Evolutionary conservation across 2,329 filamentous ascomycete species (phyloP), one percentile per base, ranked within the genome.

Genomic region (Byssochlamys sp.): DNA sequence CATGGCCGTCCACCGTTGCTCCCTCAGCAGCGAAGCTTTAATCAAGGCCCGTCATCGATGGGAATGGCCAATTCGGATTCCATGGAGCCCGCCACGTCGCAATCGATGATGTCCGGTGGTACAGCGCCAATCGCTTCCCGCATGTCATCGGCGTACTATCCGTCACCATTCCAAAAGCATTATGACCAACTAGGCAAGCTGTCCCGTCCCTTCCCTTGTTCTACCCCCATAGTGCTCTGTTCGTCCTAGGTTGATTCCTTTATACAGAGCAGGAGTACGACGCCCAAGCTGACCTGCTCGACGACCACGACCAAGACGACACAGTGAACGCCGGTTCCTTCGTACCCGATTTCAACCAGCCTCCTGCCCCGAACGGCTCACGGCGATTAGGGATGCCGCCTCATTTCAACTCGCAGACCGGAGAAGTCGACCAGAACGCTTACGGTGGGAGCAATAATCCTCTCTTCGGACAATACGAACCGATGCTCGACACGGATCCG

Each of bases 261-360:
- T 78, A 69, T 81, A 80, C 79, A 96, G 92, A 97, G 79, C 91
- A 95, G 81, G 92, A 97, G 79, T 97, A 96, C 77, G 91, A 96
- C 73, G 88, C 90, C 57, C 89, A 90, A 76, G 84, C 84, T 72
- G 90, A 92, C 67, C 89, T 95, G 81, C 85, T 95, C 73, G 91
- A 96, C 68, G 89, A 95, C 60, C 78, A 85, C 64, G 86, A 89
- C 66, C 83, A 79, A 71, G 80, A 85, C 63, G 86, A 90, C 60
- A 84, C 85, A 10, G 82, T 87, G 57, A 85, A 84, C 49, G 82
- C 85, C 51, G 84, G 84, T 12, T 82, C 86, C 7, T 92, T 89
- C 69, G 82, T 84, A 45, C 73, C 78, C n/a, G 70, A 72, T 35
- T 78, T 76, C 61, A 75, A 75, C 27, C 69, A 75, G 52, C 71